Percentiles rank a stretch among this genome's conserved stretches.
phyloP scores from a whole-genome alignment of 495 filamentous ascomycete genomes.

The Penicillium paradoxum region DNA sequence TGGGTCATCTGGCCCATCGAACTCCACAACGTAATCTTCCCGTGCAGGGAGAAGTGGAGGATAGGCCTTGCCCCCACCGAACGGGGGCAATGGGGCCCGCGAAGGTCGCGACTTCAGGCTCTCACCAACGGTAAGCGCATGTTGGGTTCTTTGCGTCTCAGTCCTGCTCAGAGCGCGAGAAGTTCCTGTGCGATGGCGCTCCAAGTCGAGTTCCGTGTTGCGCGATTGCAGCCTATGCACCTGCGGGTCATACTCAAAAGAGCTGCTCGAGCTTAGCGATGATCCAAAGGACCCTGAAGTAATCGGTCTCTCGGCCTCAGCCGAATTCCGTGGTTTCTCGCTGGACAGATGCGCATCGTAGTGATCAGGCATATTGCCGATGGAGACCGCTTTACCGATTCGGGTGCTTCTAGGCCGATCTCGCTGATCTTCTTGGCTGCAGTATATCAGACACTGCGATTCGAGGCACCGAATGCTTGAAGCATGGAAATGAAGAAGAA shows the following conservation, averaged over 20 bases:
- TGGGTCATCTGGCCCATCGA: slow-evolving; percentile 70
- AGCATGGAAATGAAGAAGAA: not conserved
- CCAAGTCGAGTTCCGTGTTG: slow-evolving; percentile 63
- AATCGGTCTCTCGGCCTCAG: slow-evolving; percentile 10
- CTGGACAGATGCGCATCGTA: not conserved
- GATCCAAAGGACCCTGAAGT: slow-evolving; percentile 22
- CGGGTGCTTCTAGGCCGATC: not conserved
- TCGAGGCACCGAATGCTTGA: not conserved
- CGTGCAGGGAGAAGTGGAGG: slow-evolving; percentile 64
- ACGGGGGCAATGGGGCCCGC: slow-evolving; percentile 41
- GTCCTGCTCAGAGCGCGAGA: slow-evolving; percentile 68
- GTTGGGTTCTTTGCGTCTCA: slow-evolving; percentile 44
- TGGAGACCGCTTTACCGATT: slow-evolving; percentile 2
- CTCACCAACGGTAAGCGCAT: slow-evolving; percentile 34
- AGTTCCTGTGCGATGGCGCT: slow-evolving; percentile 46
- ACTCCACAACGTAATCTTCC: slow-evolving; percentile 79
- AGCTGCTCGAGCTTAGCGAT: slow-evolving; percentile 27
- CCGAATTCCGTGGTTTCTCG: slow-evolving; percentile 14
- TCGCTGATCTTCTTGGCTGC: slow-evolving; percentile 1
- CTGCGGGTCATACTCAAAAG: slow-evolving; percentile 25
- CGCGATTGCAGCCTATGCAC: slow-evolving; percentile 31
- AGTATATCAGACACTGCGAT: not conserved
- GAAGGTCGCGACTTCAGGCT: slow-evolving; percentile 32
- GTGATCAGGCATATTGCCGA: slow-evolving; percentile 3
- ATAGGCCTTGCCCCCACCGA: slow-evolving; percentile 71